A percentile compares a stretch with the other conserved stretches of the same genome.
Evolutionary conservation across 306 rosid species (phyloP).

Genomic region (Datisca glomerata): DNA sequence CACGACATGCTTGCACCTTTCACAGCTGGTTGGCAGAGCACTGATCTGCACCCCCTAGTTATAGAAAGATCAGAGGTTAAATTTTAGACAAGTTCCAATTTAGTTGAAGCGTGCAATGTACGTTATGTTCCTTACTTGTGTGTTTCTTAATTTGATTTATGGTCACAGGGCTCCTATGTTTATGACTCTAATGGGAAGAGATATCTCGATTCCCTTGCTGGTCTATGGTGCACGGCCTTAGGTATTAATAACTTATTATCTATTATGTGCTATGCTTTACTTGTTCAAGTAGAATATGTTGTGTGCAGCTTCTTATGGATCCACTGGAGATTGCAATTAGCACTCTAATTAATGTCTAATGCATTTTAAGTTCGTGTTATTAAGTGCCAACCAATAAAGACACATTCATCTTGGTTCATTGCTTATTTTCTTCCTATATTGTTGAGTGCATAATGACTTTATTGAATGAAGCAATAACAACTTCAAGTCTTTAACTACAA

Average conservation of each 20-base stretch:
- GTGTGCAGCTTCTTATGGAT: too few relatives aligned
- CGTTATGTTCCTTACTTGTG: conserved; percentile 1
- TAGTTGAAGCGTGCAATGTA: neutral
- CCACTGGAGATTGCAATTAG: too few relatives aligned
- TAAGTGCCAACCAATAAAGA: too few relatives aligned
- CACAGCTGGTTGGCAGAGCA: conserved; percentile 75
- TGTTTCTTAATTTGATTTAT: neutral
- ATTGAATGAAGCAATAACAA: too few relatives aligned
- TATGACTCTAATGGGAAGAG: conserved; percentile 75
- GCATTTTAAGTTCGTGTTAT: too few relatives aligned
- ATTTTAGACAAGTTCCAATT: conserved; percentile 1
- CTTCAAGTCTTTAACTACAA: too few relatives aligned
- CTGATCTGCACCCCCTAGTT: conserved; percentile 52
- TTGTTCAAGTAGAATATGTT: too few relatives aligned
- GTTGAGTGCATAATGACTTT: too few relatives aligned
- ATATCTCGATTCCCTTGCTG: conserved; percentile 91
- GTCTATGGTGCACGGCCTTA: conserved; percentile 86
- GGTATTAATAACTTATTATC: conserved; percentile 17
- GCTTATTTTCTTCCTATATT: too few relatives aligned
- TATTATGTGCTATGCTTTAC: conserved; percentile 6
- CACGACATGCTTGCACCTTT: conserved; percentile 98
- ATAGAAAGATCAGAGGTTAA: conserved; percentile 75
- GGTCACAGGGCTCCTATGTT: conserved; percentile 82
- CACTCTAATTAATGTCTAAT: too few relatives aligned
- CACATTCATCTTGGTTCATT: too few relatives aligned